phyloP scores from a whole-genome alignment of 1,284 basidiomycete species.

The Cutaneotrichosporon arboriforme region DNA sequence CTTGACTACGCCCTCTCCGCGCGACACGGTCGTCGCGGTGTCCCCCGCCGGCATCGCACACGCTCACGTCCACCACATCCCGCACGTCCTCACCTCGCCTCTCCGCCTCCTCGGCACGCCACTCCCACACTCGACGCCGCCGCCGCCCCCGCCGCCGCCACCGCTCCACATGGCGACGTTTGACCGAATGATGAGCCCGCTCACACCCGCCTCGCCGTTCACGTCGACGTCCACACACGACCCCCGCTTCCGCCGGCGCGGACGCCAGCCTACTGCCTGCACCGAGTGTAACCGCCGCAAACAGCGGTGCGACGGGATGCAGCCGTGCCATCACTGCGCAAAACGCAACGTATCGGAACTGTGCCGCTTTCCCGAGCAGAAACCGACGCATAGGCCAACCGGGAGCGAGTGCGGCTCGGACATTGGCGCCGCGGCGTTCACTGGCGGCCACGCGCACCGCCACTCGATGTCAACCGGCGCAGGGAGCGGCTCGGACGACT shows the following conservation, averaged over 20 bases:
- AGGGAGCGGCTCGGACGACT: not conserved
- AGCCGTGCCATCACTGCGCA: conserved; percentile 23
- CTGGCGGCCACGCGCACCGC: not conserved
- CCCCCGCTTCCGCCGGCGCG: conserved; percentile 12
- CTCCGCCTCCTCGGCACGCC: too few relatives aligned
- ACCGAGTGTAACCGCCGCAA: conserved; percentile 28
- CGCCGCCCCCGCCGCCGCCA: not conserved
- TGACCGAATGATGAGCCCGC: conserved; percentile 11
- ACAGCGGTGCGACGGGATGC: conserved; percentile 26
- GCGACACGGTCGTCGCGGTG: too few relatives aligned
- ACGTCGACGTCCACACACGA: not conserved
- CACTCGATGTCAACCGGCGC: not conserved
- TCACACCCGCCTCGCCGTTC: not conserved
- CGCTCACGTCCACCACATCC: not conserved
- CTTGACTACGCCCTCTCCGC: too few relatives aligned
- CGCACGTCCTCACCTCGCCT: not conserved
- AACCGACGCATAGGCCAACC: too few relatives aligned
- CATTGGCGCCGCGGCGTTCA: not conserved
- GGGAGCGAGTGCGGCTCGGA: too few relatives aligned
- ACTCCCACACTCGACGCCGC: too few relatives aligned
- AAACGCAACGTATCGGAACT: conserved; percentile 20
- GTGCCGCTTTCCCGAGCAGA: conserved; percentile 18
- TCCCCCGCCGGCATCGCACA: not conserved
- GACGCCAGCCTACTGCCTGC: conserved; percentile 25
- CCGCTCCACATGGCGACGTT: conserved; percentile 2